These are phyloP conservation scores for Stagonosporopsis chrysanthemi DNA, from an alignment of 2,329 filamentous ascomycete genomes.

Conservation along the genomic window DNA sequence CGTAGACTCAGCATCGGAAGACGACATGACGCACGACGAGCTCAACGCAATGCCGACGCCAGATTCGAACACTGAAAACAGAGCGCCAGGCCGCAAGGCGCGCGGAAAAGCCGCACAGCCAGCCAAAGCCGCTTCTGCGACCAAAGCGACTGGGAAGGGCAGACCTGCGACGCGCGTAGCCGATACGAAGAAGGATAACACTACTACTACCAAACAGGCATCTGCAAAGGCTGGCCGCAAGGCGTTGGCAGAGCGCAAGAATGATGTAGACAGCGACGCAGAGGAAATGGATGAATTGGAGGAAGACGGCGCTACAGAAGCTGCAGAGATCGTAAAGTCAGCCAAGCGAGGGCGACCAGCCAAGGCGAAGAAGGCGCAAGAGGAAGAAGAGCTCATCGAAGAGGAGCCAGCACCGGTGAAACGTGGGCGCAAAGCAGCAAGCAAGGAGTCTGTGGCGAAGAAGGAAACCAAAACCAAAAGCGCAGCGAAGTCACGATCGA, in stretches of 20 bases:
- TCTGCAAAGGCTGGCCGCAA: slow-evolving; percentile 48
- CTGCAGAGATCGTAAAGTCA: slow-evolving; percentile 33
- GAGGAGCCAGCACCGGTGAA: slow-evolving; percentile 35
- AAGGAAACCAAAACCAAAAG: slow-evolving; percentile 35
- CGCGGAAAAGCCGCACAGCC: slow-evolving; percentile 42
- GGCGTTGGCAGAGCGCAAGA: slow-evolving; percentile 52
- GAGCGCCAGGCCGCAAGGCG: slow-evolving; percentile 44
- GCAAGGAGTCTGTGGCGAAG: slow-evolving; percentile 31
- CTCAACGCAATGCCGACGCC: slow-evolving; percentile 48
- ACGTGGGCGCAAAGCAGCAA: slow-evolving; percentile 40
- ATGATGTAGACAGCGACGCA: slow-evolving; percentile 52
- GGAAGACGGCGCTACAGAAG: slow-evolving; percentile 29
- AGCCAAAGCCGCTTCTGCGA: slow-evolving; percentile 31
- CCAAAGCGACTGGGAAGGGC: slow-evolving; percentile 45
- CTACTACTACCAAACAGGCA: slow-evolving; percentile 45
- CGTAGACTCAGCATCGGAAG: slow-evolving; percentile 52
- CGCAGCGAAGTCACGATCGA: slow-evolving; percentile 34
- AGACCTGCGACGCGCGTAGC: slow-evolving; percentile 48
- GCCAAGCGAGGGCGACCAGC: slow-evolving; percentile 39
- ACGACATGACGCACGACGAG: slow-evolving; percentile 49
- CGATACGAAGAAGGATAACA: slow-evolving; percentile 49
- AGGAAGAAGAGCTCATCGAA: slow-evolving; percentile 22
- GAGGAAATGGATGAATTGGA: slow-evolving; percentile 55
- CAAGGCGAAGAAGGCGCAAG: slow-evolving; percentile 64
- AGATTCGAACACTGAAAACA: slow-evolving; percentile 52